A percentile compares a stretch with the other conserved stretches of the same genome.
Conservation (phyloP, 2,329 filamentous ascomycete genomes). For the Hypoxylon sp. region DNA sequence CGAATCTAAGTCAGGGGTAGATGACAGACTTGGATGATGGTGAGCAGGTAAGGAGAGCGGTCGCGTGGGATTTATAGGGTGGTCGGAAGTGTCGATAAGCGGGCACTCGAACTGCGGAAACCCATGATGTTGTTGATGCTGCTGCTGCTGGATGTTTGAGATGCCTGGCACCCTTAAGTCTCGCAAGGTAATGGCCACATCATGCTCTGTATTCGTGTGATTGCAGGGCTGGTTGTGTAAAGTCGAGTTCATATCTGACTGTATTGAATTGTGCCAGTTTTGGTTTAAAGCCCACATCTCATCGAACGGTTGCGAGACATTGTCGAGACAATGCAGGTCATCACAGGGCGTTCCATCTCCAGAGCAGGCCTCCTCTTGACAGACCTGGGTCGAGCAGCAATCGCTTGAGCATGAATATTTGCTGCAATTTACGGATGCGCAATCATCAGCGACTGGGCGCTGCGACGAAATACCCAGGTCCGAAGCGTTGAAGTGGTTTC, state of each 20-base stretch:
- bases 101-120: constrained; percentile 40
- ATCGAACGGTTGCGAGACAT: constrained; percentile 25
- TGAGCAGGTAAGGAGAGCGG: constrained; percentile 30
- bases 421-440: constrained; percentile 47
- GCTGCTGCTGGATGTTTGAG: constrained; percentile 26
- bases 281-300: constrained; percentile 40
- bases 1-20: constrained; percentile 27
- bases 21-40: constrained; percentile 29
- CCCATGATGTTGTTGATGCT: constrained; percentile 33
- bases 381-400: constrained; percentile 47
- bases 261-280: constrained; percentile 35
- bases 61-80: constrained; percentile 26
- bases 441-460: constrained; percentile 41
- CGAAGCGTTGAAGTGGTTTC: constrained; percentile 39
- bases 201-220: constrained; percentile 50
- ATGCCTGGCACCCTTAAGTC: constrained; percentile 48
- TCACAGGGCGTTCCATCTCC: constrained; percentile 50
- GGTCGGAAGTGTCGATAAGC: constrained; percentile 29
- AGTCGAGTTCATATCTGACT: constrained; percentile 23
- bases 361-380: constrained; percentile 52
- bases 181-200: constrained; percentile 51
- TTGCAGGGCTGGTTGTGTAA: constrained; percentile 36
- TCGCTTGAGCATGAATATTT: constrained; percentile 47
- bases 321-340: constrained; percentile 48
- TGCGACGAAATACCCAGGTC: constrained; percentile 39